Conservation (phyloP, 345 rosid genomes). For the Triadica sebifera region DNA sequence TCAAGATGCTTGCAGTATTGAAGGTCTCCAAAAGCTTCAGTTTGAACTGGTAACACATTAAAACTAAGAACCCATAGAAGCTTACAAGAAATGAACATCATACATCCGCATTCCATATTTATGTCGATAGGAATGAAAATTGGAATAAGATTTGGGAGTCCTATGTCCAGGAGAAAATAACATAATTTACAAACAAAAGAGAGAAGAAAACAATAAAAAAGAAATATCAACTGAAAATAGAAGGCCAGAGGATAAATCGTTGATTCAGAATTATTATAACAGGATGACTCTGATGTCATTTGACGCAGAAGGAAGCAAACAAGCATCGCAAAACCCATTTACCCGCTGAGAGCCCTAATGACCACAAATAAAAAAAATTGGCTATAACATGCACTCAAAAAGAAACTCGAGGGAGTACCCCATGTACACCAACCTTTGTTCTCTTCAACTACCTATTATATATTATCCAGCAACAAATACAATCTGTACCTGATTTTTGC, state of each 20-base stretch:
- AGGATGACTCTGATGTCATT: not conserved
- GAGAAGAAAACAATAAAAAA: no score
- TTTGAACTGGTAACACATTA: no score
- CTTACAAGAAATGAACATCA: no score
- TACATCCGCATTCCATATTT: not conserved
- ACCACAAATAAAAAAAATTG: not conserved
- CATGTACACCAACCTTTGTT: conserved; percentile 16
- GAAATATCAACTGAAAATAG: no score
- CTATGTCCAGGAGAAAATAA: not conserved
- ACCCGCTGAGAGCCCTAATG: not conserved
- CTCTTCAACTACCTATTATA: not conserved
- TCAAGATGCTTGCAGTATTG: no score
- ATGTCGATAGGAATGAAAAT: not conserved
- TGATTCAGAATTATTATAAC: conserved; percentile 24
- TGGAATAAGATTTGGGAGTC: not conserved
- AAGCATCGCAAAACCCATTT: not conserved
- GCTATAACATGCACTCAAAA: not conserved
- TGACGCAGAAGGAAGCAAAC: conserved; percentile 7
- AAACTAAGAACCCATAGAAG: no score
- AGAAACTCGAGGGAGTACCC: conserved; percentile 13
- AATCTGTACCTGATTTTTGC: conserved; percentile 6
- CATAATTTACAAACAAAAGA: not conserved
- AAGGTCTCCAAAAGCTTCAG: no score
- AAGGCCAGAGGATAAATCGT: not conserved
- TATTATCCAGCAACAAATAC: conserved; percentile 7